Evolutionary conservation across 2,329 filamentous ascomycete species (phyloP).

Genomic region (Endothia cerciana): DNA sequence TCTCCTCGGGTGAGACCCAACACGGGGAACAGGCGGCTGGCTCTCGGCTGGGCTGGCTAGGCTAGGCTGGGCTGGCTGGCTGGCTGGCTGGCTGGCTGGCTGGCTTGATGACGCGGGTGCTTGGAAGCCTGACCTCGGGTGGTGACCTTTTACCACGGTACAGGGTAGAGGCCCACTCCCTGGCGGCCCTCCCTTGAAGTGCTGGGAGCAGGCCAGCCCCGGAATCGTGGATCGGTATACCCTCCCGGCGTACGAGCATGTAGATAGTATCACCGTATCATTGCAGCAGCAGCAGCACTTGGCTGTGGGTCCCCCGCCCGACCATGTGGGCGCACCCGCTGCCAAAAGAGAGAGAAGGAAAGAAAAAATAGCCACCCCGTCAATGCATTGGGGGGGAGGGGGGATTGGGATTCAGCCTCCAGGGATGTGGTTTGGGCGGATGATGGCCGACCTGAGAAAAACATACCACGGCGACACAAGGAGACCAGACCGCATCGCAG

Average conservation of each 20-base stretch:
- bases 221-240: background rate
- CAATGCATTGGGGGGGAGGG: background rate
- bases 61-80: background rate
- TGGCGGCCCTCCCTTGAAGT: background rate
- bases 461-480: too few relatives aligned
- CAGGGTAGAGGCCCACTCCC: too few relatives aligned
- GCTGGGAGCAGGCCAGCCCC: conserved; percentile 6
- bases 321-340: conserved; percentile 11
- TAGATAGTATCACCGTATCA: too few relatives aligned
- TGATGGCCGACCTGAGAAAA: too few relatives aligned
- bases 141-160: background rate
- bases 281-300: background rate
- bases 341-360: too few relatives aligned
- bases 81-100: background rate
- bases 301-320: background rate
- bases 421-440: background rate
- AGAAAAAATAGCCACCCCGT: background rate
- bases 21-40: background rate
- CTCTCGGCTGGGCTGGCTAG: background rate
- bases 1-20: background rate
- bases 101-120: conserved; percentile 14
- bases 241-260: background rate
- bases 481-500: too few relatives aligned
- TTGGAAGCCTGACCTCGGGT: conserved; percentile 10
- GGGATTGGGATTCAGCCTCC: conserved; percentile 13